phyloP scores from a whole-genome alignment of 1,284 basidiomycete species.

The Heterobasidion annosum region DNA sequence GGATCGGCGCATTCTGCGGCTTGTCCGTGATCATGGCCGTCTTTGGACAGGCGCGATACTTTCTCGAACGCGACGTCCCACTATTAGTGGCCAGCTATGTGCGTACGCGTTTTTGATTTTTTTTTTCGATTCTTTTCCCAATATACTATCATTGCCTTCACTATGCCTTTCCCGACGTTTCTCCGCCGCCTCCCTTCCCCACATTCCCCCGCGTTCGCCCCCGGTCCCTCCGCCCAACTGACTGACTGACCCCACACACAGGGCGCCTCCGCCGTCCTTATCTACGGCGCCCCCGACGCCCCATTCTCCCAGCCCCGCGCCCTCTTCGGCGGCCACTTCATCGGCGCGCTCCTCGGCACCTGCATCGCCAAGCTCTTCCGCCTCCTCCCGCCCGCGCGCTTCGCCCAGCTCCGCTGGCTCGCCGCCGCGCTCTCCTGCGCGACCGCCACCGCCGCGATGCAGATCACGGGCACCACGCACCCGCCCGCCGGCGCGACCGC shows the following conservation, averaged over 20 bases:
- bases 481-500: slow-evolving; percentile 52
- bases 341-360: slow-evolving; percentile 42
- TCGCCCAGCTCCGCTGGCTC: slow-evolving; percentile 41
- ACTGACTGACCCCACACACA: slow-evolving; percentile 13
- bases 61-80: slow-evolving; percentile 37
- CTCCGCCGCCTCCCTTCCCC: not conserved
- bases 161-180: not conserved
- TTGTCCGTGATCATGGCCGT: slow-evolving; percentile 48
- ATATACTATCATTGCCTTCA: not conserved
- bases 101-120: slow-evolving; percentile 11
- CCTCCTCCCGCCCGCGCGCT: slow-evolving; percentile 25
- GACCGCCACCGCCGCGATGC: slow-evolving; percentile 40
- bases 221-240: not conserved
- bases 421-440: slow-evolving; percentile 47
- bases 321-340: slow-evolving; percentile 46
- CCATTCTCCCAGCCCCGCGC: slow-evolving; percentile 57
- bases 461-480: slow-evolving; percentile 49
- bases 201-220: too few species aligned
- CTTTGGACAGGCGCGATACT: slow-evolving; percentile 39
- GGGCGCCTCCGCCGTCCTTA: slow-evolving; percentile 54
- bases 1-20: slow-evolving; percentile 46
- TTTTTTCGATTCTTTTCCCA: not conserved
- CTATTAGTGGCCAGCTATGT: slow-evolving; percentile 42
- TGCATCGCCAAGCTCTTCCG: slow-evolving; percentile 49
- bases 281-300: slow-evolving; percentile 48